A percentile compares a stretch with the other conserved stretches of the same genome.
These are phyloP conservation scores for Venturia pyrina DNA, from an alignment of 2,329 filamentous ascomycete genomes.

Conservation along the genomic window DNA sequence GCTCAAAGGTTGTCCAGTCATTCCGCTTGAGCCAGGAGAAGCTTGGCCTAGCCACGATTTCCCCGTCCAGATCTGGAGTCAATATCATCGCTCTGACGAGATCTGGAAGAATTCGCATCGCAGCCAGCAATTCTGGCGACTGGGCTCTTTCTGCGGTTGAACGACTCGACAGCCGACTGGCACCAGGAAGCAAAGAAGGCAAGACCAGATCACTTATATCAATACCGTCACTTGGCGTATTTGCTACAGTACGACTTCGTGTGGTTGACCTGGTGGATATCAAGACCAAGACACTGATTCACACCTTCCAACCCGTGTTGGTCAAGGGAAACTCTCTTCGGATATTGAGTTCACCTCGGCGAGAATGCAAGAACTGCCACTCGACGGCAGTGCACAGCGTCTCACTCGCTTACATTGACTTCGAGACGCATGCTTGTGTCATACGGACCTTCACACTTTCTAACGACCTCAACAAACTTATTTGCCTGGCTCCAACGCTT, in stretches of 20 bases:
- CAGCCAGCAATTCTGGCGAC: constrained; percentile 11
- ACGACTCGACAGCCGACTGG: background rate
- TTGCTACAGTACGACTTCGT: constrained; percentile 49
- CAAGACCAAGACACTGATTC: constrained; percentile 44
- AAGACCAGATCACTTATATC: constrained; percentile 48
- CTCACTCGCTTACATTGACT: constrained; percentile 53
- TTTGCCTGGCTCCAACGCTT: constrained; percentile 43
- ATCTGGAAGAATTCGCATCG: constrained; percentile 25
- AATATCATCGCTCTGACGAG: constrained; percentile 26
- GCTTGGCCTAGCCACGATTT: constrained; percentile 21
- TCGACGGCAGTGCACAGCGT: constrained; percentile 50
- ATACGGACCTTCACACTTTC: constrained; percentile 53
- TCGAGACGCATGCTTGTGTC: constrained; percentile 51
- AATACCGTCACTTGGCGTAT: constrained; percentile 47
- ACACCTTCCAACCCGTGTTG: constrained; percentile 50
- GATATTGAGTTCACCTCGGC: constrained; percentile 46
- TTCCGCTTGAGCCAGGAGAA: constrained; percentile 26
- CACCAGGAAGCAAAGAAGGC: constrained; percentile 23
- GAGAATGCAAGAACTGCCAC: constrained; percentile 41
- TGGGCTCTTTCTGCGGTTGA: background rate
- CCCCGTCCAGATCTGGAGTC: constrained; percentile 22
- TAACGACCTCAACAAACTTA: constrained; percentile 39
- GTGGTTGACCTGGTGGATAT: constrained; percentile 54
- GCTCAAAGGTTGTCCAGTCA: background rate
- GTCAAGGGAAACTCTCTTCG: constrained; percentile 52